Conservation (phyloP, 2,329 filamentous ascomycete species). For the Microcyclospora pomicola region DNA sequence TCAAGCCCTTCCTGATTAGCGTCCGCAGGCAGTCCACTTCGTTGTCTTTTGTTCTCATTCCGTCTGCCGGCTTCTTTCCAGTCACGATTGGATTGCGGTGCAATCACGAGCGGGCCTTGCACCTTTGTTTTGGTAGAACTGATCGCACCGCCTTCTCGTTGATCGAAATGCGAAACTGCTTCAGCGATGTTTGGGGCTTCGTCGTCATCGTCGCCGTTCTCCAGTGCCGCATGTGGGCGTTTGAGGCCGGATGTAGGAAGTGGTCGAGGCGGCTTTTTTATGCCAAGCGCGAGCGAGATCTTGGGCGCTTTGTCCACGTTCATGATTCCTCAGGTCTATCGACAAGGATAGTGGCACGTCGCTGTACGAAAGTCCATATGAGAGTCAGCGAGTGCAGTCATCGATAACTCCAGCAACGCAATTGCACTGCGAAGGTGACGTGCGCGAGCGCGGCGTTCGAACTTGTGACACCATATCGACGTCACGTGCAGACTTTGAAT, state of each 20-base stretch:
- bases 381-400: too few species aligned
- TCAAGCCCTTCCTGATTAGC: conserved; percentile 17
- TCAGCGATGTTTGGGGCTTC: conserved; percentile 32
- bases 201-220: conserved; percentile 33
- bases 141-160: conserved; percentile 36
- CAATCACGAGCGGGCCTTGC: conserved; percentile 40
- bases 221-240: conserved; percentile 27
- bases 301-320: conserved; percentile 4
- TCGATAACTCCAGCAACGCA: too few species aligned
- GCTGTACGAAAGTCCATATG: too few species aligned
- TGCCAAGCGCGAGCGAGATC: conserved; percentile 19
- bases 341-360: too few species aligned
- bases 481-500: too few species aligned
- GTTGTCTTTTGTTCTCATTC: conserved; percentile 32
- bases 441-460: too few species aligned
- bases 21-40: conserved; percentile 40
- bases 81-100: conserved; percentile 44
- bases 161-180: conserved; percentile 42
- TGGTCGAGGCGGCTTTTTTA: conserved; percentile 14
- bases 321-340: too few species aligned
- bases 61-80: conserved; percentile 42
- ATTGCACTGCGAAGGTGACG: too few species aligned
- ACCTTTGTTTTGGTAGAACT: conserved; percentile 21
- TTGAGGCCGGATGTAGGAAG: conserved; percentile 26
- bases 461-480: too few species aligned